Percentiles rank a stretch among this genome's conserved stretches.
These are phyloP conservation scores for Syzygium syzygioides DNA, from an alignment of 441 rosid species.

Conservation along the genomic window DNA sequence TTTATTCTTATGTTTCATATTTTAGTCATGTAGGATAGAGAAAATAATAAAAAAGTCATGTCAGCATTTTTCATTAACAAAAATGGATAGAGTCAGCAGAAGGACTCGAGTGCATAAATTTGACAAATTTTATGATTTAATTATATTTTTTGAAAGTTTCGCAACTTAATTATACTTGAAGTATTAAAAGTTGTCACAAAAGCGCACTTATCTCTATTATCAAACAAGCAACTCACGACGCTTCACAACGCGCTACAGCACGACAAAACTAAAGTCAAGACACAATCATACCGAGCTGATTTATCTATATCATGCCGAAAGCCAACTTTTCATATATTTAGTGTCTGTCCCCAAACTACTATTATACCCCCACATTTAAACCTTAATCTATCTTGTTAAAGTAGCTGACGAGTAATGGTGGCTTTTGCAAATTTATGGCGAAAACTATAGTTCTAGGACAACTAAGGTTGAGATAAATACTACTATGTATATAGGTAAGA, in stretches of 20 bases:
- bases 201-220: neutral
- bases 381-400: neutral
- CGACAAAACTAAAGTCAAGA: neutral
- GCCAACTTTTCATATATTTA: neutral
- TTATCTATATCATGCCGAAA: fast-evolving
- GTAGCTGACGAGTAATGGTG: neutral
- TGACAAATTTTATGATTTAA: too few relatives aligned
- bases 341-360: neutral
- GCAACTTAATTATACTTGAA: fast-evolving
- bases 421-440: neutral
- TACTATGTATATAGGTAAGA: neutral
- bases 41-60: too few relatives aligned
- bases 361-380: neutral
- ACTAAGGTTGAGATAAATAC: neutral
- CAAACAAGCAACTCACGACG: neutral
- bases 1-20: too few relatives aligned
- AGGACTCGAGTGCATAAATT: too few relatives aligned
- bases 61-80: too few relatives aligned
- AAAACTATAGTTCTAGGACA: neutral
- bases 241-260: neutral
- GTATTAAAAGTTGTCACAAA: too few relatives aligned
- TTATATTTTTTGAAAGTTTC: too few relatives aligned
- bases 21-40: too few relatives aligned
- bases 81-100: too few relatives aligned
- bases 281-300: too few relatives aligned